Evolutionary conservation across 2,329 filamentous ascomycete species (phyloP), one percentile per base, ranked within the genome.

Genomic region (Aspergillus neoniger): DNA sequence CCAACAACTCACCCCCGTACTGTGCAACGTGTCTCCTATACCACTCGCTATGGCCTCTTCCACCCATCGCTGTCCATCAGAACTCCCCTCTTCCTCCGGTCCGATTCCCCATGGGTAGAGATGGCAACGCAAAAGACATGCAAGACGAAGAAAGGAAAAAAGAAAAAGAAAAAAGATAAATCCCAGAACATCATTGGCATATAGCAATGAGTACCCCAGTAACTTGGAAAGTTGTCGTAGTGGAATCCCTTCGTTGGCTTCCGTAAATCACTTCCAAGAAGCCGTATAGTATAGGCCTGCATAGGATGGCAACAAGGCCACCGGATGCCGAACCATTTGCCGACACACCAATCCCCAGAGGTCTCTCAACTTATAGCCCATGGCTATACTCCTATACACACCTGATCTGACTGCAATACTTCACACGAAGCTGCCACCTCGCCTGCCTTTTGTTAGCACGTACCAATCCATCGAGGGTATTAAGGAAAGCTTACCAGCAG

Each of bases 111-210:
- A 38, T 23, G 30, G 28, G n/a, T 32, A 43, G 19, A 47, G 32
- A 58, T 44, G 39, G 56, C 30, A 54, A 52, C 50, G 39, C 57
- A 63, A 63, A 63, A 39, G 44, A 36, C 39, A 61, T 59, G 60
- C 39, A 59, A 60, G 63, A 36, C 58, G 59, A 62, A 36, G 32
- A 36, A 58, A 59, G 7, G 36, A 55, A 59, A 63, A 58, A 60
- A 63, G 38, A 59, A 60, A 62, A 58, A 59, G 6, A 38, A 55
- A 59, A 64, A 64, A 55, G 54, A 63, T 62, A 56, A 53, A 47
- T 55, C 51, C 55, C 55, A 55, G 44, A 57, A 53, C 43, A 47
- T 56, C 41, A 54, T 47, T 43, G 30, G 44, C 51, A 44, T 51
- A 38, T 28, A 55, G 41, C 55, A 38, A 43, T 48, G 48, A 39